phyloP scores from a whole-genome alignment of 2,329 filamentous ascomycete genomes.

The Oidium heveae region DNA sequence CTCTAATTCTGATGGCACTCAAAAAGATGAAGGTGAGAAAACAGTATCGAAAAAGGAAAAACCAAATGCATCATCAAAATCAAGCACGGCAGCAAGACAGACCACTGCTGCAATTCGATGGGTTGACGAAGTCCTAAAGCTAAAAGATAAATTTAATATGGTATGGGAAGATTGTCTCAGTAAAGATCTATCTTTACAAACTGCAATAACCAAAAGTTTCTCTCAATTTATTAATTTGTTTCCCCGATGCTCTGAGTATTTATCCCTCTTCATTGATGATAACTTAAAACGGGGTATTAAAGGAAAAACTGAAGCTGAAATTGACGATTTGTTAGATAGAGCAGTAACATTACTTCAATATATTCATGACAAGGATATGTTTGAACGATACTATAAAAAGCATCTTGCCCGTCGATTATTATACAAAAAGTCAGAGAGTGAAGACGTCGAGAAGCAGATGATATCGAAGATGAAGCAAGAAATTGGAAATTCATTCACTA shows the following conservation, averaged over 20 bases:
- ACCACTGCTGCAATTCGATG: constrained; percentile 77
- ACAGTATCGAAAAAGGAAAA: constrained; percentile 24
- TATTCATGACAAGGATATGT: constrained; percentile 75
- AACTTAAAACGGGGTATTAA: constrained; percentile 85
- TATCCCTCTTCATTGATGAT: constrained; percentile 92
- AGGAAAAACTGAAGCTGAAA: constrained; percentile 71
- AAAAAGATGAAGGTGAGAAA: constrained; percentile 25
- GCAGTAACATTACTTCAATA: constrained; percentile 74
- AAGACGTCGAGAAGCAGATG: constrained; percentile 86
- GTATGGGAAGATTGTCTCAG: constrained; percentile 52
- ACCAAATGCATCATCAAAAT: constrained; percentile 19
- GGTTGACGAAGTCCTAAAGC: constrained; percentile 68
- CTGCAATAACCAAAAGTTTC: constrained; percentile 65
- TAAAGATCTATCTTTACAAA: constrained; percentile 53
- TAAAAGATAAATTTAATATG: constrained; percentile 77
- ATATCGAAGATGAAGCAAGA: constrained; percentile 94
- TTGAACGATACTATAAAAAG: constrained; percentile 95
- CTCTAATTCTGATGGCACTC: constrained; percentile 15
- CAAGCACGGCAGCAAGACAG: constrained; percentile 43
- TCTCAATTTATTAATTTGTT: constrained; percentile 89
- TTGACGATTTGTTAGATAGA: constrained; percentile 66
- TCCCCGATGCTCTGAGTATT: constrained; percentile 60
- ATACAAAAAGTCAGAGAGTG: constrained; percentile 70
- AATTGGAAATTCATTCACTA: constrained; percentile 78
- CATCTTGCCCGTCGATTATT: constrained; percentile 73